Base-by-base conservation (phyloP, 129 eudicot species). In the Lactuca saligna region DNA sequence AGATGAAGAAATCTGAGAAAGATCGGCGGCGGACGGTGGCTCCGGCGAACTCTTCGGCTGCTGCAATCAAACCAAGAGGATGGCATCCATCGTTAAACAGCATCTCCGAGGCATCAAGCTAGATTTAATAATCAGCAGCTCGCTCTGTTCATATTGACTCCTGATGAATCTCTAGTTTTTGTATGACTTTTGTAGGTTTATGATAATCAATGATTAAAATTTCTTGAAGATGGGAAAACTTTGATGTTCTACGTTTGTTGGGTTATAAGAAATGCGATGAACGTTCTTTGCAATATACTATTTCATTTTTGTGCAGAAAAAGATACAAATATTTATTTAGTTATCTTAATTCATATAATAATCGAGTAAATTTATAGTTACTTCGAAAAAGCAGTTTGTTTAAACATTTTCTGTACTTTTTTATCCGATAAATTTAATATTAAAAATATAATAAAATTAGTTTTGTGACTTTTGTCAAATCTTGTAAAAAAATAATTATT, bases 31-130 rank as follows among this genome's bases (percentile, higher is more conserved):
- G 78, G 62, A 64, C 60, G 55, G 35, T 32, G 20, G 58, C 6
- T 65, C 78, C 69, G 62, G 79, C 65, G 57, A 67, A 57, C 14
- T 46, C 74, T 17, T 55, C 84, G 78, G 15, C 82, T 37, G 80
- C 64, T 42, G 65, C 85, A 25, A 63, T 53, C 38, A 74, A 44
- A 29, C 63, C 83, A 53, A 86, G 77, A 79, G 80, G 76, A 37
- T 91, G 97, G 97, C 96, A 88, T 44, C 97, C 96, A 53, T 78
- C 89, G 34, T 75, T 91, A 46, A 76, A 79, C 41, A 87, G 96
- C 81, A 91, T 91, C 41, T 83, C 85, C 11, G 97, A 91, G 76
- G 83, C 96, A 66, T 82, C 78, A 68, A 91, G 88, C 81, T 91
- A 79, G 82, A 61, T 38, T 49, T 41, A 73, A 12, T 10, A 63